These are phyloP conservation scores for Acephala macrosclerotiorum DNA, from an alignment of 2,329 filamentous ascomycete species.

Conservation along the genomic window DNA sequence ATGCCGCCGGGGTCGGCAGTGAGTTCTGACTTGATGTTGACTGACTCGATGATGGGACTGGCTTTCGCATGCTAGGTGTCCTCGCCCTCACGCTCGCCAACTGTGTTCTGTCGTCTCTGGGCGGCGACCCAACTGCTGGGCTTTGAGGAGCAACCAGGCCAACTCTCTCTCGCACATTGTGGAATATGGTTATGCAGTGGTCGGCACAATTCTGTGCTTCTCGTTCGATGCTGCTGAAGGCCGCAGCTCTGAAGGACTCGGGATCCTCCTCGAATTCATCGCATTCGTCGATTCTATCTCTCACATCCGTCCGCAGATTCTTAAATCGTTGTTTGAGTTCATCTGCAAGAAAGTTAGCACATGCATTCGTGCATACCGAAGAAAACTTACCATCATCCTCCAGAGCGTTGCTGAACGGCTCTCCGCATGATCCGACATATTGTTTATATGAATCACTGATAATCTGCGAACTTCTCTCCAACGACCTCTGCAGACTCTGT, in stretches of 20 bases:
- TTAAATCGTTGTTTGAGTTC: constrained; percentile 37
- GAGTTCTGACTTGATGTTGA: neutral
- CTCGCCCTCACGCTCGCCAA: constrained; percentile 28
- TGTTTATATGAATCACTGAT: constrained; percentile 39
- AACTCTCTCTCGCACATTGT: constrained; percentile 32
- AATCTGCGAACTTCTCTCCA: constrained; percentile 34
- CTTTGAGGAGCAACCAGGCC: constrained; percentile 17
- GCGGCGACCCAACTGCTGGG: constrained; percentile 3
- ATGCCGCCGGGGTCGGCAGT: constrained; percentile 4
- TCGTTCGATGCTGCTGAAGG: constrained; percentile 34
- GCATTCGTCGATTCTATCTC: constrained; percentile 40
- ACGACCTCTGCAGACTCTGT: constrained; percentile 32
- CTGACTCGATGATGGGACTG: constrained; percentile 15
- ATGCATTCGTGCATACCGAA: constrained; percentile 5
- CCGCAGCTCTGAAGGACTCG: constrained; percentile 34
- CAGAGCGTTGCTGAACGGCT: constrained; percentile 36
- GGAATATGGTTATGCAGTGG: constrained; percentile 38
- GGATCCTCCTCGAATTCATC: constrained; percentile 40
- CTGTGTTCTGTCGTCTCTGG: constrained; percentile 26
- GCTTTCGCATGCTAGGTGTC: constrained; percentile 17
- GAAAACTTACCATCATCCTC: constrained; percentile 38
- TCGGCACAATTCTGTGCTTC: constrained; percentile 36
- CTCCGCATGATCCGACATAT: constrained; percentile 32
- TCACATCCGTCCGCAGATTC: constrained; percentile 38
- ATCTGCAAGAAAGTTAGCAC: constrained; percentile 29